Evolutionary conservation across 768 basidiomycete species (phyloP), one percentile per base, ranked within the genome.

Genomic region (Postia placenta): DNA sequence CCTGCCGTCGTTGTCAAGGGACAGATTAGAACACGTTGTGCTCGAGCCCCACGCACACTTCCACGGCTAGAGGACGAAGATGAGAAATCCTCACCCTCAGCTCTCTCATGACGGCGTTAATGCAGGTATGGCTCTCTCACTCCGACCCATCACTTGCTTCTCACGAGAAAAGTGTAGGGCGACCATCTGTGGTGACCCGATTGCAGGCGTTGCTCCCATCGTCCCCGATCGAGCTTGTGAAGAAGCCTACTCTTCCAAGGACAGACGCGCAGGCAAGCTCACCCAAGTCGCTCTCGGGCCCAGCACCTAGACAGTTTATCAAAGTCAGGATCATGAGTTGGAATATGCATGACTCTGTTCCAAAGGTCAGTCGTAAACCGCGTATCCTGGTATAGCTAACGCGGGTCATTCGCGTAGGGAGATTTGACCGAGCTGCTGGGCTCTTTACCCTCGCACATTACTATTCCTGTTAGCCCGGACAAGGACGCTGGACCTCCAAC

Each of bases 291-390:
- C 51, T 63, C 4, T 65, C 66, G 1, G 74, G 11, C 6, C 11
- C 44, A 14, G 12, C 37, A 5, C 6, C 14, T n/a, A 23, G 46
- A 26, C 37, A 70, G 54, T 75, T 74, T 60, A 68, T 89, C 39
- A 90, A 89, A 59, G 67, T 87, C 33, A 69, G 81, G 37, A 78
- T 89, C 41, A 45, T 88, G 27, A 85, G 84, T 30, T 91, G 87
- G 87, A 91, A 90, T 55, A 91, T 91, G 87, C 84, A 90, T 54
- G 86, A 89, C 54, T 83, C 83, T 0, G 59, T 89, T 4, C 87
- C 87, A 25, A 89, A 86, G 75, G 86, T 81, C n/a, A n/a, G 24
- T 14, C 52, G 15, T 11, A 7, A 37, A 7, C 17, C n/a, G 36
- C 47, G 28, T 14, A 11, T 20, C 24, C 7, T 24, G 28, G 14